Conservation (phyloP, 805 yeast species). For the Ogataea degrootiae region DNA sequence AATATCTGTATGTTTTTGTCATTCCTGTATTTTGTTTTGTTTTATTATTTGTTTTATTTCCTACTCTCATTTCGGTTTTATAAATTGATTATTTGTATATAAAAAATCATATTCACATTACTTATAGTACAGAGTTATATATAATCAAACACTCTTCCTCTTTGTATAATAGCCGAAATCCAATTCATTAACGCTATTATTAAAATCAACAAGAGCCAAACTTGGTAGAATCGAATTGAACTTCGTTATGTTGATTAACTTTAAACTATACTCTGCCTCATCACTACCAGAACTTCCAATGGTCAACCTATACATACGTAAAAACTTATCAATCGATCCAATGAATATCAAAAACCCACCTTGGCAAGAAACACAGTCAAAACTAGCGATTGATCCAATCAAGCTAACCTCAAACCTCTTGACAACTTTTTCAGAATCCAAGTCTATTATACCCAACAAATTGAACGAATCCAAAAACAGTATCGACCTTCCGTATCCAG, state of each 20-base stretch:
- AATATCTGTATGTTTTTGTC: not conserved
- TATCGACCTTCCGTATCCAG: slow-evolving; percentile 8
- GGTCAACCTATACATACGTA: slow-evolving; percentile 13
- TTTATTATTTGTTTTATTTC: not conserved
- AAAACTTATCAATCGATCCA: slow-evolving; percentile 20
- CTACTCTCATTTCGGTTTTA: not conserved
- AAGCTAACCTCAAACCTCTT: slow-evolving; percentile 17
- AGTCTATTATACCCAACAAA: slow-evolving; percentile 20
- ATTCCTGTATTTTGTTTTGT: not conserved
- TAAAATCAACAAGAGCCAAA: slow-evolving; percentile 9
- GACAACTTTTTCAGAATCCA: slow-evolving; percentile 14
- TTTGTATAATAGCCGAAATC: slow-evolving; percentile 14
- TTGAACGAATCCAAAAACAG: slow-evolving; percentile 26
- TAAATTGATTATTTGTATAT: not conserved
- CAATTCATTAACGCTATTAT: slow-evolving; percentile 2
- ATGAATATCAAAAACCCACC: slow-evolving; percentile 10
- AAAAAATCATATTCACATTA: not conserved
- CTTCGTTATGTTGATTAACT: slow-evolving; percentile 7
- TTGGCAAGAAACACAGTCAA: slow-evolving; percentile 7
- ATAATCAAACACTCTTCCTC: not conserved
- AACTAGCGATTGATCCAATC: slow-evolving; percentile 22
- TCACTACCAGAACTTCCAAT: not conserved
- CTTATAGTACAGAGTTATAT: not conserved
- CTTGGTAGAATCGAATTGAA: slow-evolving; percentile 19
- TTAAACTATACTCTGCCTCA: slow-evolving; percentile 2